Base-by-base conservation (phyloP, 1,284 basidiomycete species). In the Termitomyces sp. region DNA sequence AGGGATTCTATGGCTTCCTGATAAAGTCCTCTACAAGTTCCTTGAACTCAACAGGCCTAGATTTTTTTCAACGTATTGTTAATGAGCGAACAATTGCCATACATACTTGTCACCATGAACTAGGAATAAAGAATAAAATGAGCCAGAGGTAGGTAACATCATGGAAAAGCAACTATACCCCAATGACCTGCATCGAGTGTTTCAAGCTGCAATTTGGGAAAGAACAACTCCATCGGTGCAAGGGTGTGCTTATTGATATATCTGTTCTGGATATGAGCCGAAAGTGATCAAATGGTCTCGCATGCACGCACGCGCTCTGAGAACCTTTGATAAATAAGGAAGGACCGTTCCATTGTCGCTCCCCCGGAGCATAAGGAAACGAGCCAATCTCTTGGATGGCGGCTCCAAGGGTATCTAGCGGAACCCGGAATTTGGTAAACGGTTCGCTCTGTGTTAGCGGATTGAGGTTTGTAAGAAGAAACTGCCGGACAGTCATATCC, bases 401-500 rank as follows among this genome's bases (percentile, higher is more conserved):
- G 4, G 79, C 71, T 4, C 75, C 75, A 36, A 95, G 73, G 40
- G 84, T 81, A 8, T 83, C 75, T 8, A 94, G 67, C 0, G 92
- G 92, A 21, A 94, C 77, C 12, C 82, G 79, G 69, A 94, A 94
- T 57, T 73, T 78, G 48, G 83, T 73, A 30, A 63, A 67, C 15
- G 66, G 64, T 43, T 65, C 75, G 64, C 43, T 69, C 58, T 36
- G 64, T 58, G 44, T 68, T 12, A 67, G 57, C 0, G 72, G 70
- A 10, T 80, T 68, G 2, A 95, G 77, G 68, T 95, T 95, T 10
- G 92, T 94, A 38, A 94, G 75, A 15, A 95, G 76, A 70, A 94
- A 95, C 15, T 86, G 82, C 26, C 89, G 84, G 26, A 88, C 77
- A 52, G 75, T 72, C 1, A 83, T 65, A 56, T 94, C 86, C 89